Evolutionary conservation across 2,329 filamentous ascomycete genomes (phyloP).

Genomic region (Colletotrichum tropicale): DNA sequence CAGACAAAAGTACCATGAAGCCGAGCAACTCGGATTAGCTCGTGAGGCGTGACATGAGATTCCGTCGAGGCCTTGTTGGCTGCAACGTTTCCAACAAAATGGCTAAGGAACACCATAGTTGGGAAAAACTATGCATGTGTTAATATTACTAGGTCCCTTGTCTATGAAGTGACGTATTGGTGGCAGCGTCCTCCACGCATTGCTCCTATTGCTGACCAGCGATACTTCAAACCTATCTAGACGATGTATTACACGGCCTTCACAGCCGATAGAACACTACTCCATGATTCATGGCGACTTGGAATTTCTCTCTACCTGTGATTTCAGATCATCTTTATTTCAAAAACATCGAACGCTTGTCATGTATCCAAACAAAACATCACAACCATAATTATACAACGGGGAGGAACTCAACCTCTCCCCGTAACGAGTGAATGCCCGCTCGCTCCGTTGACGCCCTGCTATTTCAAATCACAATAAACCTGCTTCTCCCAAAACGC

Average conservation of each 20-base stretch:
- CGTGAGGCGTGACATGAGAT: neutral
- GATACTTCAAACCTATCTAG: neutral
- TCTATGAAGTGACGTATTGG: rapidly evolving
- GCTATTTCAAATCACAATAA: neutral
- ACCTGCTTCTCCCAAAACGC: conserved; percentile 11
- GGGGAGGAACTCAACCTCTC: neutral
- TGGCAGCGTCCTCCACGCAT: neutral
- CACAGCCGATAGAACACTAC: rapidly evolving
- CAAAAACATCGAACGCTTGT: neutral
- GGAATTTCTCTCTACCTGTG: too few relatives aligned
- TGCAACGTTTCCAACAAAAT: too few relatives aligned
- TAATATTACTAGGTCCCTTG: too few relatives aligned
- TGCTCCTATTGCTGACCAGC: neutral
- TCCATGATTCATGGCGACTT: neutral
- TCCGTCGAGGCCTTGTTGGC: too few relatives aligned
- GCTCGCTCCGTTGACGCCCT: neutral
- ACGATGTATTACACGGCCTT: neutral
- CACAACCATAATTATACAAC: neutral
- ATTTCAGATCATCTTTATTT: neutral
- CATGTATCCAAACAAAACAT: neutral
- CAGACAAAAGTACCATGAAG: neutral
- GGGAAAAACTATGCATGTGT: rapidly evolving
- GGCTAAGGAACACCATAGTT: too few relatives aligned
- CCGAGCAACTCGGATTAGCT: neutral
- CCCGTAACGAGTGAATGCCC: neutral